A percentile compares a stretch with the other conserved stretches of the same genome.
Conservation (phyloP, 768 basidiomycete genomes). For the Mycena amicta region DNA sequence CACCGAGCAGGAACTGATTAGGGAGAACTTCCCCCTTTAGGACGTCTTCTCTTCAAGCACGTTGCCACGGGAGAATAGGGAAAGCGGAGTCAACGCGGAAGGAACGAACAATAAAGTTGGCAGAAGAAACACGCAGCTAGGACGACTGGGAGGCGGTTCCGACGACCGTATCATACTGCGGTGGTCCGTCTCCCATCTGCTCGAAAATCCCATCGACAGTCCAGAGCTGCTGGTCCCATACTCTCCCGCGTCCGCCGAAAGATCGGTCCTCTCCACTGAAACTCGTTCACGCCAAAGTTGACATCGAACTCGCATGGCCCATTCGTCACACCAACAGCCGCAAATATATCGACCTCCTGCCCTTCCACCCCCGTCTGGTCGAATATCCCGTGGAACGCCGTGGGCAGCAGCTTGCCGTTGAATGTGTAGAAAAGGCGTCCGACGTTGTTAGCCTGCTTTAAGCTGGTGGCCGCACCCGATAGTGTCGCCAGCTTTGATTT, state of each 20-base stretch:
- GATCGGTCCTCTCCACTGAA: slow-evolving; percentile 10
- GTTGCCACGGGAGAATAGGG: too few relatives aligned
- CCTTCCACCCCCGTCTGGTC: neutral
- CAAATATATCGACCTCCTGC: slow-evolving; percentile 11
- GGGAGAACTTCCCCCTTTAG: too few relatives aligned
- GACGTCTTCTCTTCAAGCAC: too few relatives aligned
- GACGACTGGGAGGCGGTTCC: neutral
- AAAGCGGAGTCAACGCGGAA: too few relatives aligned
- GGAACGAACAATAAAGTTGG: neutral
- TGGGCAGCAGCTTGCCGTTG: slow-evolving; percentile 13
- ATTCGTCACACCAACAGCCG: slow-evolving; percentile 16
- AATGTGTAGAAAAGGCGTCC: slow-evolving; percentile 16
- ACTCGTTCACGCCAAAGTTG: slow-evolving; percentile 12
- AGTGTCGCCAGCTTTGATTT: slow-evolving; percentile 1
- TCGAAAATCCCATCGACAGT: slow-evolving; percentile 8
- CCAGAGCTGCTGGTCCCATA: slow-evolving; percentile 1
- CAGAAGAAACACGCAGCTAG: neutral
- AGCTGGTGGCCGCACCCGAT: slow-evolving; percentile 18
- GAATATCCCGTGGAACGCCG: slow-evolving; percentile 12
- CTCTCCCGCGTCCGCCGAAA: neutral
- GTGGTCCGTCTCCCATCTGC: slow-evolving; percentile 14
- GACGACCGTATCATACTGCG: slow-evolving; percentile 9
- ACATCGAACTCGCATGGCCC: slow-evolving; percentile 7
- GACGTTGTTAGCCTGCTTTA: neutral
- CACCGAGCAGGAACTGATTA: too few relatives aligned